These are phyloP conservation scores for Smittium culicis DNA, from an alignment of 371 early-diverging fungal genomes.

Conservation along the genomic window DNA sequence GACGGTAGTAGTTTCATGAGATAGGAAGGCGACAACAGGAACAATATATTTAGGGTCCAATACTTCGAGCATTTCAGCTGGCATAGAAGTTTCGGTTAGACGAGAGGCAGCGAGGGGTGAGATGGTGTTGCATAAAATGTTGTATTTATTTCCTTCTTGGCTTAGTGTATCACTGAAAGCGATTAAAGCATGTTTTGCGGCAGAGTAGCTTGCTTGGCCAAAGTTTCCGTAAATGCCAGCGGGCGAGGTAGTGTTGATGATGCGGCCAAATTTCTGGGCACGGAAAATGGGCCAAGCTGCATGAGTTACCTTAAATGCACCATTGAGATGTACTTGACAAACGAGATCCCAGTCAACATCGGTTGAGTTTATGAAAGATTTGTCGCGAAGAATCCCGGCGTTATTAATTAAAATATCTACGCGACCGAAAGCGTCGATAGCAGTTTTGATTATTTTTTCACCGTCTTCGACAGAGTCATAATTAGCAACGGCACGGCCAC, in stretches of 20 bases:
- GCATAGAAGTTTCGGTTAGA: constrained; percentile 67
- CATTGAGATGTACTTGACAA: constrained; percentile 49
- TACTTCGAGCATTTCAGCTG: constrained; percentile 58
- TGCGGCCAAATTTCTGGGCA: constrained; percentile 56
- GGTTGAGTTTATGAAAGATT: constrained; percentile 49
- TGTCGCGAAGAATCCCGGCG: constrained; percentile 62
- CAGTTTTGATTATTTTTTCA: constrained; percentile 90
- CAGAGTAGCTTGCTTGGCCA: constrained; percentile 93
- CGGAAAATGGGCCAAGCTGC: constrained; percentile 61
- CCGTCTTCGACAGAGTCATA: constrained; percentile 95
- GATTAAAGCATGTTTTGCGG: constrained; percentile 61
- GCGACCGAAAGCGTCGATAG: constrained; percentile 83
- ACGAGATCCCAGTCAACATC: constrained; percentile 61
- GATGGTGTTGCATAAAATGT: constrained; percentile 54
- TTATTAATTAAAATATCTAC: constrained; percentile 61
- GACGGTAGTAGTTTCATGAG: constrained; percentile 39
- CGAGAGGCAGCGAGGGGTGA: constrained; percentile 66
- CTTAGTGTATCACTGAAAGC: constrained; percentile 59
- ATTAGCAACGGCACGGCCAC: constrained; percentile 91
- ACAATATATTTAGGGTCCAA: constrained; percentile 67
- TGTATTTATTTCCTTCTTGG: constrained; percentile 47
- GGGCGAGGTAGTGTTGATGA: constrained; percentile 74
- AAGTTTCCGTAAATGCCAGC: constrained; percentile 98
- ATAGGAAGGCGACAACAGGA: constrained; percentile 51
- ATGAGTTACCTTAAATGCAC: constrained; percentile 50